A percentile compares a stretch with the other conserved stretches of the same genome.
These are phyloP conservation scores for Entamoeba moshkovskii DNA, from an alignment of 208 protist genomes.

Conservation along the genomic window DNA sequence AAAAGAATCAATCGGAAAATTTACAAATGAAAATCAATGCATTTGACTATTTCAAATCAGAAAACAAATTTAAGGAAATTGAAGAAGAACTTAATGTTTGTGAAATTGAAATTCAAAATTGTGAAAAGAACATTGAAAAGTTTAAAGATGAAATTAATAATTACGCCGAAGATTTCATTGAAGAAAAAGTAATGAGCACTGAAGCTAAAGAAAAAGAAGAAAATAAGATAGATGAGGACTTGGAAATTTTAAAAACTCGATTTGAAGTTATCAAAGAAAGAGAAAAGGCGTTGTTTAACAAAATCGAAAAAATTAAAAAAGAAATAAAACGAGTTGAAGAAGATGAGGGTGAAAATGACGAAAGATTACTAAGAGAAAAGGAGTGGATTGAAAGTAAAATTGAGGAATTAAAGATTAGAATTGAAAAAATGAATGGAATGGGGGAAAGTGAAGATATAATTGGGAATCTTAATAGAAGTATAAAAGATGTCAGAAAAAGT, in stretches of 20 bases:
- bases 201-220: not conserved
- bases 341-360: not conserved
- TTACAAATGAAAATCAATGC: constrained; percentile 48
- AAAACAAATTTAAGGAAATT: not conserved
- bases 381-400: not conserved
- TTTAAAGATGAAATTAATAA: not conserved
- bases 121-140: not conserved
- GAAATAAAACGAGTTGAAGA: not conserved
- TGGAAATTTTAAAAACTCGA: not conserved
- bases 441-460: not conserved
- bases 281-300: not conserved
- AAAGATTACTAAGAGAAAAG: not conserved
- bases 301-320: not conserved
- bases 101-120: not conserved
- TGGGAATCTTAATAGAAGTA: not conserved
- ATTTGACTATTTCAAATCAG: constrained; percentile 39
- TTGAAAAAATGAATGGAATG: not conserved
- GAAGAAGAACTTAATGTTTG: not conserved
- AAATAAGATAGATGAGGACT: not conserved
- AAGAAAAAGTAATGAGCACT: not conserved
- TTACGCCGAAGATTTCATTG: not conserved
- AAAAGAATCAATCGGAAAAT: constrained; percentile 41
- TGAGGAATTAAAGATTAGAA: not conserved
- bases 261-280: not conserved
- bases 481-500: not conserved